Percentiles rank a stretch among this genome's conserved stretches.
These are phyloP conservation scores for Rhodotorula sp. DNA, from an alignment of 1,284 basidiomycete genomes.

Conservation along the genomic window DNA sequence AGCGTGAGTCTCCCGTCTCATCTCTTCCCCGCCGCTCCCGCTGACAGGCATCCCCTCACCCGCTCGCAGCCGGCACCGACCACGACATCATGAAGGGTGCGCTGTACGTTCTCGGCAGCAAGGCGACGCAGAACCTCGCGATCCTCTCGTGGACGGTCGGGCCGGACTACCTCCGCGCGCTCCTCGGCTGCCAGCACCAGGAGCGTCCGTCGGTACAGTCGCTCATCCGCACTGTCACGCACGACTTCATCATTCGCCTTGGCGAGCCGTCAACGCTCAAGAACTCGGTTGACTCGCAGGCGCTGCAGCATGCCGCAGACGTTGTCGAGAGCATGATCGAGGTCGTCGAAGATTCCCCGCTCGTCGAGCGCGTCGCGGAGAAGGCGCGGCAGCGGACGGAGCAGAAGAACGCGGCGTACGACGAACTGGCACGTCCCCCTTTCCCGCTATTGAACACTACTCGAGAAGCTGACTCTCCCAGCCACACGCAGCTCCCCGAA, in stretches of 20 bases:
- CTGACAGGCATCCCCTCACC: constrained; percentile 1
- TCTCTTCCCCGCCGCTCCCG: neutral
- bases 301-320: constrained; percentile 46
- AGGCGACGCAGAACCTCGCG: constrained; percentile 59
- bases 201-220: constrained; percentile 77
- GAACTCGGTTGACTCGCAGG: constrained; percentile 30
- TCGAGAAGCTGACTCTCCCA: neutral
- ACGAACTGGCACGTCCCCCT: constrained; percentile 55
- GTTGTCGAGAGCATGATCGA: constrained; percentile 41
- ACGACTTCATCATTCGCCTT: constrained; percentile 59
- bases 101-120: constrained; percentile 80
- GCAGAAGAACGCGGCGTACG: constrained; percentile 53
- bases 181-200: constrained; percentile 33
- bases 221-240: constrained; percentile 70
- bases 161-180: constrained; percentile 26
- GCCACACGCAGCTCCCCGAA: constrained; percentile 57
- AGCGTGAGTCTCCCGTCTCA: constrained; percentile 48
- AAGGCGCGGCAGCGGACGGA: constrained; percentile 48
- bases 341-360: constrained; percentile 35
- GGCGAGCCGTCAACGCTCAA: constrained; percentile 48
- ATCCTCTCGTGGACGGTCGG: constrained; percentile 59
- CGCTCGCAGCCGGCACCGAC: constrained; percentile 63
- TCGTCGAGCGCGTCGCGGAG: constrained; percentile 49
- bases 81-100: constrained; percentile 96
- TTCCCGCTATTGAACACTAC: constrained; percentile 43